These are phyloP conservation scores for Aspergillus costaricaensis DNA, from an alignment of 2,329 filamentous ascomycete species.

Conservation along the genomic window DNA sequence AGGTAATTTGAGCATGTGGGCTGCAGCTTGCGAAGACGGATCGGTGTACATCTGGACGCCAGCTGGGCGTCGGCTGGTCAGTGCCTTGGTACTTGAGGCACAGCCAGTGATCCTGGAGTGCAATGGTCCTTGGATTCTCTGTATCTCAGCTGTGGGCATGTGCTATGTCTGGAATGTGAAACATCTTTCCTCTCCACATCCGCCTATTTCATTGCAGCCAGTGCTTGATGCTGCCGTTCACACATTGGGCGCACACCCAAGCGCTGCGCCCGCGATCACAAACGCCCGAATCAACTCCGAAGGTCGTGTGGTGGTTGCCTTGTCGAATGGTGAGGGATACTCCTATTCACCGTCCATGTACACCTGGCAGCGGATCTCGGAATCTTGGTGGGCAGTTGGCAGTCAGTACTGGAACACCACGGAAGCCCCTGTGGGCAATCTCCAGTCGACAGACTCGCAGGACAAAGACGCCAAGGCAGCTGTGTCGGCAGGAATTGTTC, in stretches of 20 bases:
- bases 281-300: constrained; percentile 88
- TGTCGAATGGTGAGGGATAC: constrained; percentile 94
- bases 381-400: constrained; percentile 96
- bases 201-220: constrained; percentile 84
- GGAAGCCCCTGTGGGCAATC: constrained; percentile 80
- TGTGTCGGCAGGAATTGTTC: constrained; percentile 88
- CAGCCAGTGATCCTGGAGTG: constrained; percentile 94
- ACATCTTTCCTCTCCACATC: constrained; percentile 79
- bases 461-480: constrained; percentile 54
- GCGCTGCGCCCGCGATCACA: constrained; percentile 78
- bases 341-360: constrained; percentile 84
- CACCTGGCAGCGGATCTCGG: constrained; percentile 92
- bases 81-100: constrained; percentile 82
- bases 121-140: constrained; percentile 84
- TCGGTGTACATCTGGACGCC: constrained; percentile 90
- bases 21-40: constrained; percentile 89
- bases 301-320: constrained; percentile 81
- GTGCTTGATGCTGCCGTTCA: constrained; percentile 84
- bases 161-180: constrained; percentile 94
- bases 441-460: constrained; percentile 71
- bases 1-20: constrained; percentile 88
- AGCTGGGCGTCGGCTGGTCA: constrained; percentile 81
- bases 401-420: constrained; percentile 99
- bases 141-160: constrained; percentile 83
- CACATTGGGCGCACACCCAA: constrained; percentile 75